Percentiles rank a stretch among this genome's conserved stretches.
phyloP scores from a whole-genome alignment of 1,284 basidiomycete genomes.

The Rhodotorula sp. region DNA sequence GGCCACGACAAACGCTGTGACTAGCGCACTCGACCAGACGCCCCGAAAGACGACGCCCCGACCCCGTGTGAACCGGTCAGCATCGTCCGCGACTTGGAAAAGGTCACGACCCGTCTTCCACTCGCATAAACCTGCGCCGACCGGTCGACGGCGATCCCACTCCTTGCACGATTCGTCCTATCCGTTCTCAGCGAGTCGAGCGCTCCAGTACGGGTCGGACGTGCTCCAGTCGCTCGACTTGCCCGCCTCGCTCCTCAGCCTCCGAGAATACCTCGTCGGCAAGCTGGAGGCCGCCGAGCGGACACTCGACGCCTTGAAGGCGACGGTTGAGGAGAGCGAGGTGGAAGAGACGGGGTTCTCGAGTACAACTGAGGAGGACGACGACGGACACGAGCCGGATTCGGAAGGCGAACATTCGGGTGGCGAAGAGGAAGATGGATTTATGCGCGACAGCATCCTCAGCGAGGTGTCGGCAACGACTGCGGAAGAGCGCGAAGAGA shows the following conservation, averaged over 20 bases:
- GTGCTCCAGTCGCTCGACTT: conserved; percentile 36
- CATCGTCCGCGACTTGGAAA: background rate
- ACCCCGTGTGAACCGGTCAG: background rate
- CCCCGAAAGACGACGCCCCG: background rate
- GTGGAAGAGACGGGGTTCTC: background rate
- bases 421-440: background rate
- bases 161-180: conserved; percentile 12
- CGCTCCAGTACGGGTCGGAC: conserved; percentile 25
- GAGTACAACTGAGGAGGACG: conserved; percentile 9
- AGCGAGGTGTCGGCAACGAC: background rate
- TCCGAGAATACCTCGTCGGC: conserved; percentile 26
- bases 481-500: conserved; percentile 2
- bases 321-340: conserved; percentile 18
- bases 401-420: background rate
- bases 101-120: background rate
- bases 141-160: conserved; percentile 15
- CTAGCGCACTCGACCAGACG: background rate
- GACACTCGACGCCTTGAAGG: conserved; percentile 12
- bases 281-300: conserved; percentile 30
- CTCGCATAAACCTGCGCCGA: background rate
- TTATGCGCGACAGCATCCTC: background rate
- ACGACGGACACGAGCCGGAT: background rate
- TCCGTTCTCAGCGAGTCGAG: background rate
- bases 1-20: background rate
- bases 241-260: conserved; percentile 13